A percentile compares a stretch with the other conserved stretches of the same genome.
These are phyloP conservation scores for Sclerotinia glacialis DNA, from an alignment of 2,329 filamentous ascomycete species.

Conservation along the genomic window DNA sequence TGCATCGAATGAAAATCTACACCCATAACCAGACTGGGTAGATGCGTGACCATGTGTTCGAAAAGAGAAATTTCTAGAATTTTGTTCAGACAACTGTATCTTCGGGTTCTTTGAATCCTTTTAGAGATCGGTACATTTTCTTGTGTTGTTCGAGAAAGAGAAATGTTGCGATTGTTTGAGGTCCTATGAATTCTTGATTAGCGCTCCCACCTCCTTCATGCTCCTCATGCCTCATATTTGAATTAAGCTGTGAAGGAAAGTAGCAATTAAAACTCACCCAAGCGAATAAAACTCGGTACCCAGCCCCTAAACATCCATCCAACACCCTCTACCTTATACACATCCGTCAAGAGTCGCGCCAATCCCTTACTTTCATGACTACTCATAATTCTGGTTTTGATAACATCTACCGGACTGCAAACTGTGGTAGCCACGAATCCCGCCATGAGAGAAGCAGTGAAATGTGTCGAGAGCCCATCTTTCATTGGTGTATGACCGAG, in stretches of 20 bases:
- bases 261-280: slow-evolving; percentile 36
- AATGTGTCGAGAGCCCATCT: slow-evolving; percentile 73
- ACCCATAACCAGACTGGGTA: neutral
- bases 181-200: slow-evolving; percentile 43
- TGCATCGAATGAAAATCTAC: neutral
- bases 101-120: slow-evolving; percentile 34
- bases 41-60: neutral
- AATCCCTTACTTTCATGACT: slow-evolving; percentile 55
- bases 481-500: slow-evolving; percentile 62
- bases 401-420: slow-evolving; percentile 81
- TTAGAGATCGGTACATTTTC: slow-evolving; percentile 64
- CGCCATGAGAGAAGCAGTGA: slow-evolving; percentile 72
- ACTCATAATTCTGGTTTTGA: slow-evolving; percentile 87
- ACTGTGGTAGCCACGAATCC: slow-evolving; percentile 82
- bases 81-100: slow-evolving; percentile 18
- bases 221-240: neutral
- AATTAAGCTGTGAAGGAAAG: neutral
- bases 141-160: slow-evolving; percentile 85
- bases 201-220: neutral
- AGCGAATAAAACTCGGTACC: slow-evolving; percentile 70
- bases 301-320: slow-evolving; percentile 88
- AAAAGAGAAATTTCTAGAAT: neutral
- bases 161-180: slow-evolving; percentile 85
- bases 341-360: slow-evolving; percentile 58
- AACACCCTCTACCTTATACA: slow-evolving; percentile 68